Base-by-base conservation (phyloP, 2,329 filamentous ascomycete species). In the Curvularia eragrostidis region DNA sequence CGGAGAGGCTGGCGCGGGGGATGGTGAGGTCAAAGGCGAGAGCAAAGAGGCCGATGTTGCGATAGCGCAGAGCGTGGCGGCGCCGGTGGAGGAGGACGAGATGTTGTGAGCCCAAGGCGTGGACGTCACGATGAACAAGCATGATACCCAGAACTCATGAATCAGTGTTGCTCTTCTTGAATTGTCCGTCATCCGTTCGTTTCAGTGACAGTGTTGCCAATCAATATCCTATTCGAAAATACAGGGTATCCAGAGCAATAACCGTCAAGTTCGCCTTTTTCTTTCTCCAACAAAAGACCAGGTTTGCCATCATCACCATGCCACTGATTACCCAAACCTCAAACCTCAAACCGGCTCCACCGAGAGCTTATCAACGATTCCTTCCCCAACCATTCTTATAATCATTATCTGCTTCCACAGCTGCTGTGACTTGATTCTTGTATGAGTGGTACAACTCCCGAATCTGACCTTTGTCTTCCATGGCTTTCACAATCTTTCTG, bases 381-480 rank as follows among this genome's bases (percentile, higher is more conserved):
- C 41, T 51, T 2, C 56, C 55, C 52, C 58, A 61, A 3, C 52
- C 43, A 41, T 54, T 54, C 15, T 28, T 19, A 44, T 54, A 56
- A 18, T 58, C 44, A 52, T 75, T 74, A n/a, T 61, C 58, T 12
- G 65, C 66, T 54, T 75, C 72, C 3, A 70, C 21, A 18, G 74
- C 74, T 51, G 63, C 73, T 24, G 64, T 58, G 2, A 91, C 77
- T 62, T 83, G 85, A 1, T 80, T 78, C 74, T 87, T 87, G 66
- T 91, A 93, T 52, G 89, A 84, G 9, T 78, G 75, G 75, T 88
- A 91, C 13, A 94, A 76, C 19, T 80, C 80, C 63, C 81, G 83
- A 24, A 93, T 81, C 65, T 87, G 83, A 2, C 85, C 84, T 1
- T 76, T 78, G 10, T 77, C 73, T 55, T 84, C 81, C 90, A 92